Percentiles rank a stretch among this genome's conserved stretches.
Conservation (phyloP, 345 rosid species). For the Salix exigua region DNA sequence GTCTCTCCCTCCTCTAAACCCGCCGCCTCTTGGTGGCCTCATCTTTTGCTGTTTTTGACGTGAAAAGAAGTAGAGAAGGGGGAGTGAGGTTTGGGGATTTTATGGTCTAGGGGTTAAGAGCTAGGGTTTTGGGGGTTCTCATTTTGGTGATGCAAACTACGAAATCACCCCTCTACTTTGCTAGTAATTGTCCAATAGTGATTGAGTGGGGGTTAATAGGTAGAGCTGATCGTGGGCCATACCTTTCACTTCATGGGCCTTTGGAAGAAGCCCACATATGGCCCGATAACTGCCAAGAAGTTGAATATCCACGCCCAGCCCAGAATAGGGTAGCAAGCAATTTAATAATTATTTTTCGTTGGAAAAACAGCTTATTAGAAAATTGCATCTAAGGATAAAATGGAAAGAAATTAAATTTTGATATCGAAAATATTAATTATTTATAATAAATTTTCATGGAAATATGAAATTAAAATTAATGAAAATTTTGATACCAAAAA, state of each 20-base stretch:
- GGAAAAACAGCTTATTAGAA: background rate
- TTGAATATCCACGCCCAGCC: background rate
- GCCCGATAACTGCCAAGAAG: background rate
- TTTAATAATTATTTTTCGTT: background rate
- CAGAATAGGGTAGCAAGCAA: background rate
- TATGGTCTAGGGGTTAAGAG: constrained; percentile 1
- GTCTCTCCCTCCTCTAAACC: constrained; percentile 17
- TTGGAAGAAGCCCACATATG: background rate
- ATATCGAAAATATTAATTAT: too few species aligned
- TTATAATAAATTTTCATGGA: too few species aligned
- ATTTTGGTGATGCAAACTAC: background rate
- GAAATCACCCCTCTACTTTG: background rate
- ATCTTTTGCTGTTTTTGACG: background rate
- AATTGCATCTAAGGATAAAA: too few species aligned
- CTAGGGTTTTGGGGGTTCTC: background rate
- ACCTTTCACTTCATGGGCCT: background rate
- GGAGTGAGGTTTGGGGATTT: background rate
- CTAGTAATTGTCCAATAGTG: background rate
- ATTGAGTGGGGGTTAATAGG: background rate
- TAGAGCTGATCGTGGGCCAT: background rate
- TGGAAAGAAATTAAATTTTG: too few species aligned
- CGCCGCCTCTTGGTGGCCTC: constrained; percentile 30
- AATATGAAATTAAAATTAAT: too few species aligned
- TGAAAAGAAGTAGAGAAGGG: background rate
- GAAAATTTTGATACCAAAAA: too few species aligned